Base-by-base conservation (phyloP, 331 rosid genomes). In the Rosa hybrid region DNA sequence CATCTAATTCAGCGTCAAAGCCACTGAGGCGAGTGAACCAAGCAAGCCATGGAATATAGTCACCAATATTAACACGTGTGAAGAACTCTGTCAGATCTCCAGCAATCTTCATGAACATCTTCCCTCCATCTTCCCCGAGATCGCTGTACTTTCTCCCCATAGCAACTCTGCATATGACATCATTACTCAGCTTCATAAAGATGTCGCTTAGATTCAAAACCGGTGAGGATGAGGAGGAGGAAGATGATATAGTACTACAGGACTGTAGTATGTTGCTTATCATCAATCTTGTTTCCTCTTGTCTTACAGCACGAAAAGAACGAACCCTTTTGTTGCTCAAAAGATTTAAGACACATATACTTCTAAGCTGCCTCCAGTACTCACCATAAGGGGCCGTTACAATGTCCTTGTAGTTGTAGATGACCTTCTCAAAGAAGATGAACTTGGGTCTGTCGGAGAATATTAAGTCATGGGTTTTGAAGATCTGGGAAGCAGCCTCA, bases 391-490 rank as follows among this genome's bases (percentile, higher is more conserved):
- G 68, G 1, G 68, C 38, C 1, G 68, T 3, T 60, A 23, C 68
- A 0, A 60, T 3, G 68, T 60, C 68, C 13, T 4, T 23, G 68
- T 25, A 60, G 39, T 60, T 60, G 68, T 23, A 60, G 68, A 1
- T 1, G 25, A 60, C 2, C 7, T 25, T 60, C 18, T 60, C 68
- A 60, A 60, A 60, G 17, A 60, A 60, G 8, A 10, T 60, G 39
- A 60, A 60, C 68, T 60, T 60, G 2, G 68, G 68, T 60, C 68
- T 60, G 68, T 60, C 39, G 18, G 68, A 60, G 7, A 60, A 60
- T 25, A 5, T 25, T 0, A 23, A 7, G 17, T 60, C 68, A 60
- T 60, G 68, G 68, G 39, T 60, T 25, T 11, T 60, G 34, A 56
- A n/a, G 27, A n/a, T 20, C 12, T n/a, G 27, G 27, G 8, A 12